Evolutionary conservation across 768 basidiomycete species (phyloP), one percentile per base, ranked within the genome.

Genomic region (Paxillus involutus): DNA sequence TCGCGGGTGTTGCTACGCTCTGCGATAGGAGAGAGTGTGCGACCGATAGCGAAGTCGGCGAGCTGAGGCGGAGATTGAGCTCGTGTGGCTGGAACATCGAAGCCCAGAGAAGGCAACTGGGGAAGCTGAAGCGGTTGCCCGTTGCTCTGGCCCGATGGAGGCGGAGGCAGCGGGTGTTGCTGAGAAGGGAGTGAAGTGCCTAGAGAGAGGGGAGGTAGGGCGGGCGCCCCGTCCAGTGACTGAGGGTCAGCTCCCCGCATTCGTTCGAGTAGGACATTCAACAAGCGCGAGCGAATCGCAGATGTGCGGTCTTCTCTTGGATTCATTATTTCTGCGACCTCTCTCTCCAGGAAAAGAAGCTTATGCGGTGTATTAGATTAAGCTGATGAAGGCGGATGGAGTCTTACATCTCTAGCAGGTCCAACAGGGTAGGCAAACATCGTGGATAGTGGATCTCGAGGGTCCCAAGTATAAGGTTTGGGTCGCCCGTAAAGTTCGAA

Each of bases 361-460:
- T 95, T 60, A 10, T 51, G 36, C 36, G 41, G 43, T 36, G 32
- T 39, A 60, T 70, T 41, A 66, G 63, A 57, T 37, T 26, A 44
- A 21, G 24, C 48, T 19, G 32, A 52, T 10, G 29, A 26, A 32
- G 21, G 52, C 37, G 30, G 42, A 19, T 51, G 32, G 52, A 39
- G 16, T 76, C 90, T 59, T 66, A 96, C 94, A 66, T 94, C 89
- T 71, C 85, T 88, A 54, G 82, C 74, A 4, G 88, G 83, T 1
- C 93, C 94, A 45, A 91, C 85, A 7, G 96, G 95, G 68, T 98
- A 97, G 0, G 86, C 93, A 70, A 95, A 98, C 86, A 98, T 94
- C 70, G 96, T 79, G 10, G 91, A 92, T 8, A 70, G 66, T 0
- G 85, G 81, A 67, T 96, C 86, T 13, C 88, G 81, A 49, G 91